A percentile compares a stretch with the other conserved stretches of the same genome.
Conservation (phyloP, 148 eudicot genomes). For the Persicaria tinctoria region DNA sequence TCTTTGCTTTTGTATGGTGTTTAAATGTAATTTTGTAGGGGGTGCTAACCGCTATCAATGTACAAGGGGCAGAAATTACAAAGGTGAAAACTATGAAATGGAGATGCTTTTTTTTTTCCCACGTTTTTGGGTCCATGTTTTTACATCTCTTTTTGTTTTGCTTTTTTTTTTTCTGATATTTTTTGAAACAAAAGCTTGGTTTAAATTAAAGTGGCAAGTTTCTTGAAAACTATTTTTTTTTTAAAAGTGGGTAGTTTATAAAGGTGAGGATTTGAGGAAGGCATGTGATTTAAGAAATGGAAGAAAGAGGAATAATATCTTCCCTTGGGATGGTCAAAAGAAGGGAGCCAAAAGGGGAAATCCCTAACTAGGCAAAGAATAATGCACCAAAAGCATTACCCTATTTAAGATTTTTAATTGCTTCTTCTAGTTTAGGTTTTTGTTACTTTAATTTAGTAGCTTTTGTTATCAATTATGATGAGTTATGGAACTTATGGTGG, state of each 20-base stretch:
- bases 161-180: not conserved
- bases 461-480: too few species aligned
- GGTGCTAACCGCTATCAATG: not conserved
- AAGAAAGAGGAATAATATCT: not conserved
- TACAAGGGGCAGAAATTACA: not conserved
- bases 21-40: not conserved
- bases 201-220: not conserved
- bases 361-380: slow-evolving; percentile 1
- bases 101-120: not conserved
- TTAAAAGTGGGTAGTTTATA: too few species aligned
- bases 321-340: slow-evolving; percentile 6
- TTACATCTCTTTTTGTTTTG: not conserved
- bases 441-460: too few species aligned
- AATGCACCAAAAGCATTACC: not conserved
- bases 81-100: not conserved
- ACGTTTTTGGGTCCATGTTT: not conserved
- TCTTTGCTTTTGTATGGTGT: not conserved
- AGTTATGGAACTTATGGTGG: too few species aligned
- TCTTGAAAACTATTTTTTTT: too few species aligned
- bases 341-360: not conserved
- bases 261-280: not conserved
- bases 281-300: not conserved
- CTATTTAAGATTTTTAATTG: not conserved
- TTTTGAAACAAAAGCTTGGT: not conserved
- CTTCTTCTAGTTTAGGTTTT: too few species aligned